Conservation (phyloP, 139 green algal genomes). For the Ulvella scutata region DNA sequence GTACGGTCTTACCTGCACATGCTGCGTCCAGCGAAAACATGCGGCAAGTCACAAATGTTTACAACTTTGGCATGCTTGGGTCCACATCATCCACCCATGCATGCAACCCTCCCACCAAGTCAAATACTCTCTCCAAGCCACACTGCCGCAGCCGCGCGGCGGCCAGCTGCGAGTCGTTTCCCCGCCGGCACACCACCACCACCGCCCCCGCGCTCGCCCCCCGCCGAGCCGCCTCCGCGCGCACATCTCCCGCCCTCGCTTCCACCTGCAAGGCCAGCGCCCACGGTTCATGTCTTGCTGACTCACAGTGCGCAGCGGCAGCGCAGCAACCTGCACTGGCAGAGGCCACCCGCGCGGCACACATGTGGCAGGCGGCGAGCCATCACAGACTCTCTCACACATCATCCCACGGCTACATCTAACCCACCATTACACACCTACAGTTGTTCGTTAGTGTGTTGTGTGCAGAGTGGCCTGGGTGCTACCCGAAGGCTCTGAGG, state of each 20-base stretch:
- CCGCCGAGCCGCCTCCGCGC: background rate
- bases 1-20: too few species aligned
- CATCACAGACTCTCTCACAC: too few species aligned
- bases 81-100: slow-evolving; percentile 54
- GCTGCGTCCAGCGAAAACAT: slow-evolving; percentile 6
- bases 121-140: slow-evolving; percentile 39
- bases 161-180: slow-evolving; percentile 86
- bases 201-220: slow-evolving; percentile 14
- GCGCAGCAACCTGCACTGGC: too few species aligned
- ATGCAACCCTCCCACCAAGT: slow-evolving; percentile 66
- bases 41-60: background rate
- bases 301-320: background rate
- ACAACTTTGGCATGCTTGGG: slow-evolving; percentile 23
- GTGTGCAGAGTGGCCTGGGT: too few species aligned
- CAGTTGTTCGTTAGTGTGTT: too few species aligned
- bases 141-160: slow-evolving; percentile 36
- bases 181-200: slow-evolving; percentile 74
- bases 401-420: too few species aligned
- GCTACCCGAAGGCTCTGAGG: slow-evolving; percentile 3
- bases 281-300: background rate
- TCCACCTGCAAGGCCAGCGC: background rate
- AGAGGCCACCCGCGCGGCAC: background rate
- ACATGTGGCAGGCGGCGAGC: too few species aligned
- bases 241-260: background rate
- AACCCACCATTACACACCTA: too few species aligned